Base-by-base conservation (phyloP, 1,284 basidiomycete species). In the Ceratobasidium sp. region DNA sequence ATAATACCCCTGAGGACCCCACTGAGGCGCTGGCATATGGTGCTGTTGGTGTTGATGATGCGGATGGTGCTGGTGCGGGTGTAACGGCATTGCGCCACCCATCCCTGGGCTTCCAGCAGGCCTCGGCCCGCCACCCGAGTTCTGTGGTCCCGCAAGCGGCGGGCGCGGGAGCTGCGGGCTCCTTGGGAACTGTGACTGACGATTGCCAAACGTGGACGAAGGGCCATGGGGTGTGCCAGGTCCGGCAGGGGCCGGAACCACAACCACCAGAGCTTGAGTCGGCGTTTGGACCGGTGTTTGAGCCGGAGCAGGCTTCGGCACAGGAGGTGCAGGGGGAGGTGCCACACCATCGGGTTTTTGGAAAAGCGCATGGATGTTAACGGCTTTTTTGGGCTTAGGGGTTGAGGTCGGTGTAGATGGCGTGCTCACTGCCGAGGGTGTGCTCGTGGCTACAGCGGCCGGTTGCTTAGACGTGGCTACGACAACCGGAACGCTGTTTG, bases 341-440 rank as follows among this genome's bases (percentile, higher is more conserved):
- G 63, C 65, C 48, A 71, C 48, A 11, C 41, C 60, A 63, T 44
- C 41, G 24, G 9, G 27, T 31, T 24, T 24, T 45, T 69, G 50
- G 62, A 83, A 82, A 3, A 82, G 78, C 1, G 81, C 76, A 75
- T 82, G 80, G 19, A 81, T 75, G 60, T 82, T 79, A n/a, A 81
- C 76, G 75, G 81, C 57, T 50, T 56, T 41, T 48, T 45, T 47
- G 63, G 63, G 5, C 22, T 54, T 71, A 15, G 67, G 67, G 14
- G 67, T 71, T 2, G 67, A 41, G 19, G 67, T 71, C 2, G 22
- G 54, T 2, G 22, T 27, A 3, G 67, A 54, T 9, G 67, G 67
- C 11, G 67, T 71, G 66, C 48, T 51, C 33, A 22, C 62, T 6
- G 44, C 41, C 19, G 50, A 51, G 6, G 50, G 50, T 22, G 62